Base-by-base conservation (phyloP, 2,329 filamentous ascomycete genomes). In the Ceratocystis alfenasii region DNA sequence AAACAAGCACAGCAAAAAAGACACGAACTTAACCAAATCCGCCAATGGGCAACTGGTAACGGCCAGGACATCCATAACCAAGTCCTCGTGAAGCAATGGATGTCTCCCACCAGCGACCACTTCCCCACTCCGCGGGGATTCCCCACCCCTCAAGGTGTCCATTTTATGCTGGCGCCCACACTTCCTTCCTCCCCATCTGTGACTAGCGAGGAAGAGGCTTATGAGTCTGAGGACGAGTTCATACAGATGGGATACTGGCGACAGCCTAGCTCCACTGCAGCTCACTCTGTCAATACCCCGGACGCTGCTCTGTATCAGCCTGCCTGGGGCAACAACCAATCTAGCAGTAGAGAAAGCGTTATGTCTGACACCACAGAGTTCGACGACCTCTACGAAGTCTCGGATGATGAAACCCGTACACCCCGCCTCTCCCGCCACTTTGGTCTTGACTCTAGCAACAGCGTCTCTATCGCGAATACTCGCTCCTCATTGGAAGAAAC, bases 321-420 rank as follows among this genome's bases (percentile, higher is more conserved):
- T n/a, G 53, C 62, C 20, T 67, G 66, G 45, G 62, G 75, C 70
- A 78, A 75, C 63, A 83, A 82, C 66, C 83, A 79, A 65, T 80
- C 79, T 71, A 79, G 77, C 8, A 81, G 79, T 50, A 83, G 82
- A 25, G 80, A 82, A 79, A 87, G 82, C 77, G 76, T 80, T 70
- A 78, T 81, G 73, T 87, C 87, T 70, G 83, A 84, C 70, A 81
- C 81, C 69, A 89, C 83, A 70, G 87, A 90, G 69, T 93, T 93
- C 71, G 89, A 95, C 75, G 90, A 95, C 71, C 78, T 96, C 62
- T 96, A 96, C 74, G 89, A 94, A 74, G 82, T 90, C 53, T 91
- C 89, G 17, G 90, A 95, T 70, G 85, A 90, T 65, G 90, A 95
- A 70, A 80, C 83, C 7, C 73, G 73, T 44, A 57, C 68, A 66